Evolutionary conservation across 1,284 basidiomycete species (phyloP).

Genomic region (Tausonia pullulans): DNA sequence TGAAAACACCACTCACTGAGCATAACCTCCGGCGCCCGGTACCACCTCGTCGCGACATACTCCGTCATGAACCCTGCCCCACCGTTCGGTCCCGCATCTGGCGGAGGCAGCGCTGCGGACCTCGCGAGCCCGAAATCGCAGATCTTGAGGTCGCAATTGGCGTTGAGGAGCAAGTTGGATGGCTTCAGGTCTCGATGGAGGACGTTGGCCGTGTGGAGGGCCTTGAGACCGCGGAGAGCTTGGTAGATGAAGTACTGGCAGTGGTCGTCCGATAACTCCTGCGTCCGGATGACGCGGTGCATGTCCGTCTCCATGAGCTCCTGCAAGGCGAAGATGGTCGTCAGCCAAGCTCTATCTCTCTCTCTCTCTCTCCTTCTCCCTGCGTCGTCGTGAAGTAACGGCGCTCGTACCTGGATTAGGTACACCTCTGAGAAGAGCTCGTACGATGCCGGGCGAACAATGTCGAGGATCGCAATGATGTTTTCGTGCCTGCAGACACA

Average conservation of each 20-base stretch:
- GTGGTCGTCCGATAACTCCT: constrained; percentile 76
- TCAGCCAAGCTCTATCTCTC: too few species aligned
- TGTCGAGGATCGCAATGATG: constrained; percentile 76
- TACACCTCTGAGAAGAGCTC: constrained; percentile 67
- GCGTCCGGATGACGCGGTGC: constrained; percentile 75
- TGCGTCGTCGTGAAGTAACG: not conserved
- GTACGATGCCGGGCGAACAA: constrained; percentile 50
- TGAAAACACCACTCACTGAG: constrained; percentile 41
- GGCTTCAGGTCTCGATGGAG: constrained; percentile 86
- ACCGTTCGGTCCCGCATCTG: constrained; percentile 61
- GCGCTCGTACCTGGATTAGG: constrained; percentile 45
- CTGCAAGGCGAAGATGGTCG: constrained; percentile 33
- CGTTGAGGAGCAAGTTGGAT: constrained; percentile 80
- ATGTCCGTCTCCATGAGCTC: constrained; percentile 87
- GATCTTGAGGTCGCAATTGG: constrained; percentile 90
- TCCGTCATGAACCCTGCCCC: constrained; percentile 88
- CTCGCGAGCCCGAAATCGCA: constrained; percentile 90
- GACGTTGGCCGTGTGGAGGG: constrained; percentile 80
- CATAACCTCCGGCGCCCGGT: constrained; percentile 90
- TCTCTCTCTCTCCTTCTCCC: too few species aligned
- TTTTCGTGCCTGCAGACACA: constrained; percentile 49
- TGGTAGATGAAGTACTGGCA: constrained; percentile 94
- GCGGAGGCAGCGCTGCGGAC: constrained; percentile 59
- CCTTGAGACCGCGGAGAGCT: constrained; percentile 82
- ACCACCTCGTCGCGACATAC: constrained; percentile 83